Base-by-base conservation (phyloP, 2,329 filamentous ascomycete genomes). In the Pseudogymnoascus sp. region DNA sequence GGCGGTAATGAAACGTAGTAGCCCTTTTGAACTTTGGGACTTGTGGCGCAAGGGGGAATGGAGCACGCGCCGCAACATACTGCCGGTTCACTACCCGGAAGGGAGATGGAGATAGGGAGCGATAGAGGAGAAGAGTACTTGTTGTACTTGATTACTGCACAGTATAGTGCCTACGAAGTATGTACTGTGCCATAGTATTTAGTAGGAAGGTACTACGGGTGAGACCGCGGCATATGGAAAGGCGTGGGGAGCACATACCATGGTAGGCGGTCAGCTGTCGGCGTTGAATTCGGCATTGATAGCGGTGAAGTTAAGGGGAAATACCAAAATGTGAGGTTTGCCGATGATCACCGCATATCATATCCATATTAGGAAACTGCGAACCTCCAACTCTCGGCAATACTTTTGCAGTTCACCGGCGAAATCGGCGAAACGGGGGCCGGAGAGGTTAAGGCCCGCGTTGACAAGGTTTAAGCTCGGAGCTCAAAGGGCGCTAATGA, bases 1-100 rank as follows among this genome's bases (percentile, higher is more conserved):
- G 9, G 9, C 29, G 48, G 29, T 10, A 55, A 55, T 55, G 48
- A 55, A 55, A 55, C 48, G 29, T 55, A 55, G 48, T 55, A 55
- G 48, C 29, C 15, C 12, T 18, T 55, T 52, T 55, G 6, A 15
- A 27, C 27, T 55, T 55, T 9, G 45, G 12, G 45, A 15, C 45
- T 31, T 27, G 27, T 55, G 45, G 45, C 45, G 45, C 27, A 33
- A 31, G 45, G 27, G 27, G 45, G 8, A 31, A 18, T 4, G 8
- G 27, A 18, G 45, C 45, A 55, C 27, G 45, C 45, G 45, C 27
- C 39, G n/a, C 27, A 9, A 18, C 27, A 55, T 33, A 12, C 27
- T 55, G 4, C n/a, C 45, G 21, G 27, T 9, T 33, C 27, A 5
- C 36, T 37, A n/a, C 12, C 42, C 42, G 42, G 42, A 7, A 48